Base-by-base conservation (phyloP, 192 early-diverging fungal species). In the Cladochytrium replicatum region DNA sequence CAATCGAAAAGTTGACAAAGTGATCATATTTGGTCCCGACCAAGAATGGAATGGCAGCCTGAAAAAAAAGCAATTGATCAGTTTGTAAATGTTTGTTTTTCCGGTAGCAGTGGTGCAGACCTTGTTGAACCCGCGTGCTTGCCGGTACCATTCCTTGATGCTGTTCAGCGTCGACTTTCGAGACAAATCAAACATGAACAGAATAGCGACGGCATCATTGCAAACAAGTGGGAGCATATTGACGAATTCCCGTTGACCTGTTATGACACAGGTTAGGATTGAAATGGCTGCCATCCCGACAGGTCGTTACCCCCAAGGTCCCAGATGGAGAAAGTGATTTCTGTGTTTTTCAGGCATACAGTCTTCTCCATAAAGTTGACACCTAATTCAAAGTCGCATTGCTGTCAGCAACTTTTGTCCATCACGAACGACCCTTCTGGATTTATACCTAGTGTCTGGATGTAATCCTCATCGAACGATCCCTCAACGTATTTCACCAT, bases 401-500 rank as follows among this genome's bases (percentile, higher is more conserved):
- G n/a, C n/a, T n/a, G 1, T 45, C 50, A 60, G 52, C 50, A 44
- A 41, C 43, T 43, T 27, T 45, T 43, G 15, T 26, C 31, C 2
- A 24, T 41, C 22, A 45, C 23, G 25, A 23, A 13, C 34, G 9
- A 28, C 23, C 23, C 38, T 11, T 24, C 9, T 39, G 15, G 15
- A 13, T n/a, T 9, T 55, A 37, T 69, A 84, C 85, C 93, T 21
- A 97, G 67, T 24, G 93, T 97, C 57, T 93, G 93, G 41, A 93
- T 89, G 63, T 94, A 94, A 52, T 91, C 88, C 41, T 90, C 85
- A 50, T 93, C 88, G 64, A 92, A 97, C 24, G 80, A 81, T 1
- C 93, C 93, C 63, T 94, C 91, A 8, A 91, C 90, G 61, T 97
- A 97, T 63, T 93, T 93, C 39, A 97, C 88, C 93, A 97, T 97